phyloP scores from a whole-genome alignment of 2,329 filamentous ascomycete genomes.

The Juglanconis juglandina region DNA sequence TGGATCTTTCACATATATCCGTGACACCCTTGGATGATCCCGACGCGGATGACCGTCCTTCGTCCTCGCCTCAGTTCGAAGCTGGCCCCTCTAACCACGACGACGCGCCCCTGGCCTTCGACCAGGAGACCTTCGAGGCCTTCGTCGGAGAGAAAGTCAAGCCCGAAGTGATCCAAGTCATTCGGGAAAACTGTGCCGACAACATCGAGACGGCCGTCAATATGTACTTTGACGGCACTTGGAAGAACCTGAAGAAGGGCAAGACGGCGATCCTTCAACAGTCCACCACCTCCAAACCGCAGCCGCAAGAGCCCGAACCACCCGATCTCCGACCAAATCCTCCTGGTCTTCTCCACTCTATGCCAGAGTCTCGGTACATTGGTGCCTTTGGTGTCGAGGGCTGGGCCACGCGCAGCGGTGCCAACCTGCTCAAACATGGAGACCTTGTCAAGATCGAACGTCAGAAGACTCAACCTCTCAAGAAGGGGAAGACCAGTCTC shows the following conservation, averaged over 20 bases:
- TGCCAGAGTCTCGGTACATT: slow-evolving; percentile 63
- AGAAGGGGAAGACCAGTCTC: slow-evolving; percentile 34
- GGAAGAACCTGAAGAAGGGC: slow-evolving; percentile 47
- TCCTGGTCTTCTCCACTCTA: slow-evolving; percentile 21
- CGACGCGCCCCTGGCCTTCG: slow-evolving; percentile 42
- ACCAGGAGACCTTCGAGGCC: slow-evolving; percentile 54
- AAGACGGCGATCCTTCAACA: background rate
- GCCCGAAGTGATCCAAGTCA: slow-evolving; percentile 42
- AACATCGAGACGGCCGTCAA: slow-evolving; percentile 63
- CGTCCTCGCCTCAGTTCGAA: background rate
- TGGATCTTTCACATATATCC: background rate
- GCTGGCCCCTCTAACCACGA: slow-evolving; percentile 21
- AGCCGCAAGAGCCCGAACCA: slow-evolving; percentile 3
- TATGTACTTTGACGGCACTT: slow-evolving; percentile 69
- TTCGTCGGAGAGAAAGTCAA: slow-evolving; percentile 58
- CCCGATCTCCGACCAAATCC: background rate
- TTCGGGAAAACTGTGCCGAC: slow-evolving; percentile 53
- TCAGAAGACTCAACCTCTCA: slow-evolving; percentile 66
- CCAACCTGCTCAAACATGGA: slow-evolving; percentile 70
- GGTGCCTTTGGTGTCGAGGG: slow-evolving; percentile 88
- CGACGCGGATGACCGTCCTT: slow-evolving; percentile 21
- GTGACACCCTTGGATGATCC: slow-evolving; percentile 23
- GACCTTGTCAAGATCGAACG: slow-evolving; percentile 85
- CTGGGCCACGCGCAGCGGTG: slow-evolving; percentile 86
- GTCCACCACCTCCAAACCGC: slow-evolving; percentile 14